Evolutionary conservation across 73 alveolate genomes (phyloP), one percentile per base, ranked within the genome.

Genomic region (Paramecium caudatum): DNA sequence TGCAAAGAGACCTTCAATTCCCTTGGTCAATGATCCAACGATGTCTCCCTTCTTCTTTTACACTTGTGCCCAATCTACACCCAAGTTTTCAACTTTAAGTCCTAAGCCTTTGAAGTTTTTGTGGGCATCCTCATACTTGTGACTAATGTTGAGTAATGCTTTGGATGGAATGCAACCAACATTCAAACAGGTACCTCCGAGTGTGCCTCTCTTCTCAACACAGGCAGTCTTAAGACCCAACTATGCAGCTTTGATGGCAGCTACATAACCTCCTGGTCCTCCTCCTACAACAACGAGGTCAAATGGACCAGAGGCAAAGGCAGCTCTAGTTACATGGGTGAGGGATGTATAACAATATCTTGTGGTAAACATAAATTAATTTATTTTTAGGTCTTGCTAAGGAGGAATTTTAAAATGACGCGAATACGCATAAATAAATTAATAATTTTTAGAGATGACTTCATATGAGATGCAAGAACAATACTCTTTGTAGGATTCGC

Each of bases 131-230:
- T 94, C 93, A 78, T 90, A 91, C 78, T 96, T 96, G 91, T 96
- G 98, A 36, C 97, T 90, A 39, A 96, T 90, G 91, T 96, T 96
- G 33, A 96, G 91, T 47, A 96, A 95, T 0, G 99, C 98, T 90
- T 96, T 96, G 12, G 98, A 95, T 21, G 99, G 99, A 90, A 95
- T 90, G 82, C 98, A 95, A 8, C 98, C 99, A 16, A 95, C 99
- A 90, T 97, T 97, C 50, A 96, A 92, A 93, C 99, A 97, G n/a
- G 99, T 97, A 50, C 99, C 99, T 13, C 99, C 99, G 3, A 97
- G 92, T 4, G 97, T 47, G 5, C 99, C 99, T 86, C 99, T 92
- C 94, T 95, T 95, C 92, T 97, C 99, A 62, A 97, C 91, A 94
- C 99, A 96, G 27, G 95, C 99, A 1, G 99, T 96, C 96, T 97